Conservation (phyloP, 208 protist genomes). For the Kentomonas sorsogonicus region DNA sequence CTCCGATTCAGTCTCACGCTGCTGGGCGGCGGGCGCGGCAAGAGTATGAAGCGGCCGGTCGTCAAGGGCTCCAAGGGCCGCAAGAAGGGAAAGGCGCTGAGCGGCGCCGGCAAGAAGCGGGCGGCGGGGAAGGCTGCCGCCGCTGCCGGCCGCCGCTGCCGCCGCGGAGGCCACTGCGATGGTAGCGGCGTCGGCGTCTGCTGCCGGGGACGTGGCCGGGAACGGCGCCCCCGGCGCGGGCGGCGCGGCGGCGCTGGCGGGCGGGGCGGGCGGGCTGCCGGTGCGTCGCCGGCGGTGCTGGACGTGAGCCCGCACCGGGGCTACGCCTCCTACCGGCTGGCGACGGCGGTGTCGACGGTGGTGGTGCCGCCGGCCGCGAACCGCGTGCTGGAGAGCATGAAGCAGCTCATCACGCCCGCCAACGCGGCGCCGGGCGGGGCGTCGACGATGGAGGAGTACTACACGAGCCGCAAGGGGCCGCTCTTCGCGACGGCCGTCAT, state of each 20-base stretch:
- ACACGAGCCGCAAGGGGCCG: slow-evolving; percentile 76
- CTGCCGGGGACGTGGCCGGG: neutral
- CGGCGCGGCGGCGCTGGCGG: neutral
- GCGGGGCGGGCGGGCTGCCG: neutral
- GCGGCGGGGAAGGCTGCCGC: neutral
- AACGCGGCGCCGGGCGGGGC: slow-evolving; percentile 15
- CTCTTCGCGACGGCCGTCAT: slow-evolving; percentile 85
- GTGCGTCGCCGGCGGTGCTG: neutral
- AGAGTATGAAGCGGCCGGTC: slow-evolving; percentile 6
- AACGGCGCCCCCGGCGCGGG: neutral
- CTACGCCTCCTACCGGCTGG: slow-evolving; percentile 57
- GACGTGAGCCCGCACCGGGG: slow-evolving; percentile 21
- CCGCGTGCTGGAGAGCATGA: slow-evolving; percentile 62
- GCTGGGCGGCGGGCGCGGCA: slow-evolving; percentile 1
- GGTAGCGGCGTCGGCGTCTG: too few species aligned
- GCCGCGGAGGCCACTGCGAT: too few species aligned
- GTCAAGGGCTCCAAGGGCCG: neutral
- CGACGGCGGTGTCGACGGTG: slow-evolving; percentile 77
- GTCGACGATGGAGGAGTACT: slow-evolving; percentile 80
- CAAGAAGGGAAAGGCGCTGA: too few species aligned
- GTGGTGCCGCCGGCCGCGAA: slow-evolving; percentile 68
- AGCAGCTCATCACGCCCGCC: slow-evolving; percentile 52
- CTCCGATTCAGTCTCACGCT: neutral
- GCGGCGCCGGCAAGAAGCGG: neutral
- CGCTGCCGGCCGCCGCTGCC: neutral